Evolutionary conservation across 1,139 yeast genomes (phyloP).

Genomic region (Debaryomyces coudertii): DNA sequence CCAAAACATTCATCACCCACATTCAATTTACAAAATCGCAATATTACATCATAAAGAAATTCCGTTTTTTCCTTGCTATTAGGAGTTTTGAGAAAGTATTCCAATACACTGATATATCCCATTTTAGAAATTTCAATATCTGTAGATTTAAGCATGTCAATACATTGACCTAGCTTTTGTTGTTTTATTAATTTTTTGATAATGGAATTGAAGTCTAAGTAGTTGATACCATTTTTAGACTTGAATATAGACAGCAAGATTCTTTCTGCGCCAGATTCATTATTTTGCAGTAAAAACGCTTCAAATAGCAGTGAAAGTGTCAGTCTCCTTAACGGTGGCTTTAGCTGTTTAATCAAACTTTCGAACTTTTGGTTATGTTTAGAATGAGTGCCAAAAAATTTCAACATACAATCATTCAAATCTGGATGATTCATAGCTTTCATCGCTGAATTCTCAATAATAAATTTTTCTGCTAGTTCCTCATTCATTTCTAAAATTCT

Average conservation of each 20-base stretch:
- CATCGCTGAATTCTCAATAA: slow-evolving; percentile 8
- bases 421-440: slow-evolving; percentile 1
- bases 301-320: slow-evolving; percentile 39
- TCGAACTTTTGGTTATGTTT: slow-evolving; percentile 19
- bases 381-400: slow-evolving; percentile 19
- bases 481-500: not conserved
- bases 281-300: slow-evolving; percentile 31
- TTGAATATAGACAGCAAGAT: slow-evolving; percentile 35
- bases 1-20: slow-evolving; percentile 17
- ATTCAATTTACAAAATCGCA: slow-evolving; percentile 15
- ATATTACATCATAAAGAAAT: slow-evolving; percentile 18
- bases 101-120: slow-evolving; percentile 30
- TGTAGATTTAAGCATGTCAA: slow-evolving; percentile 24
- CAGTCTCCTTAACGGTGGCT: slow-evolving; percentile 35
- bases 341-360: slow-evolving; percentile 23
- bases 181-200: slow-evolving; percentile 30
- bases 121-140: slow-evolving; percentile 27
- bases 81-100: slow-evolving; percentile 16
- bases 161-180: slow-evolving; percentile 26
- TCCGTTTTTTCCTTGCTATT: not conserved
- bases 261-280: slow-evolving; percentile 33
- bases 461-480: not conserved
- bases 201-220: slow-evolving; percentile 32
- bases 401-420: slow-evolving; percentile 18
- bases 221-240: slow-evolving; percentile 29